Percentiles rank a stretch among this genome's conserved stretches.
phyloP scores from a whole-genome alignment of 2,329 filamentous ascomycete species.

The Cadophora sp. region DNA sequence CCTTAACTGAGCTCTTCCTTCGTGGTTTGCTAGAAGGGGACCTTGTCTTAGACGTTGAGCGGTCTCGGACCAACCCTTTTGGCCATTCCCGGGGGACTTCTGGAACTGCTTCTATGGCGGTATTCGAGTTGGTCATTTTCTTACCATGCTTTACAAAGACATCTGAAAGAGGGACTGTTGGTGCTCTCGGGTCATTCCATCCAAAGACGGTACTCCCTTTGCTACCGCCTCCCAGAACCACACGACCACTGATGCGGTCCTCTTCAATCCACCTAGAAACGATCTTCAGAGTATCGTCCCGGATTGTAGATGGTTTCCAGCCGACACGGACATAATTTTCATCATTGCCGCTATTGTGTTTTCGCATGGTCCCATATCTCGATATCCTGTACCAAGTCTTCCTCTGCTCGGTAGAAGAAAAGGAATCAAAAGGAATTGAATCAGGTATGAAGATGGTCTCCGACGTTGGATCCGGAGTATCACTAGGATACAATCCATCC shows the following conservation, averaged over 20 bases:
- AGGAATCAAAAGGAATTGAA: conserved; percentile 52
- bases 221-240: conserved; percentile 52
- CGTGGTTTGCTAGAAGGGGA: conserved; percentile 32
- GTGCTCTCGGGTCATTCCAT: conserved; percentile 61
- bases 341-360: conserved; percentile 62
- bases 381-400: conserved; percentile 71
- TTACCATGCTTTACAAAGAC: conserved; percentile 36
- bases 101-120: conserved; percentile 15
- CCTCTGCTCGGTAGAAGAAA: conserved; percentile 61
- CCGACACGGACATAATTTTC: conserved; percentile 65
- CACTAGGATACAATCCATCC: conserved; percentile 39
- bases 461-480: conserved; percentile 24
- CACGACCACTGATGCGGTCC: conserved; percentile 61
- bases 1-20: conserved; percentile 34
- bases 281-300: conserved; percentile 60
- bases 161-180: conserved; percentile 54
- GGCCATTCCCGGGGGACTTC: conserved; percentile 41
- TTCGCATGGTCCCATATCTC: conserved; percentile 62
- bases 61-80: conserved; percentile 32
- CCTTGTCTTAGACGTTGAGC: conserved; percentile 32
- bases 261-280: conserved; percentile 72
- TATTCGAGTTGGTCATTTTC: conserved; percentile 26
- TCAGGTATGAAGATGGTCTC: conserved; percentile 42
- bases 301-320: conserved; percentile 62
- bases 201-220: conserved; percentile 62